Evolutionary conservation across 768 basidiomycete species (phyloP).

Genomic region (Ephemerocybe angulata): DNA sequence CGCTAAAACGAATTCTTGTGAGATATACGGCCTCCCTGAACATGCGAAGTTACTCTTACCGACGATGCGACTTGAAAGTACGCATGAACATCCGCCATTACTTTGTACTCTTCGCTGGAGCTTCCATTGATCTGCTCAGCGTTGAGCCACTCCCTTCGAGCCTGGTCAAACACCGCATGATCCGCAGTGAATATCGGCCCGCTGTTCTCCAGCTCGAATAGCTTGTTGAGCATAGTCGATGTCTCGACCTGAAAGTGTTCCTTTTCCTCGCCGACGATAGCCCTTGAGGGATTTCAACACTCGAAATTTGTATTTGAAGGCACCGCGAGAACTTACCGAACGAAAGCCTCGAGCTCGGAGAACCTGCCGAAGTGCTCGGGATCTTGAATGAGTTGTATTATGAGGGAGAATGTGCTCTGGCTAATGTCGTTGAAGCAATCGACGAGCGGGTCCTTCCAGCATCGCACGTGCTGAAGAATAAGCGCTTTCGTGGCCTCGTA

Average conservation of each 20-base stretch:
- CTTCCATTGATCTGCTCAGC: constrained; percentile 5
- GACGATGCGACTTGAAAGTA: constrained; percentile 56
- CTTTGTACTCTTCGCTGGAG: constrained; percentile 32
- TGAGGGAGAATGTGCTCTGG: not conserved
- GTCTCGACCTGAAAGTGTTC: not conserved
- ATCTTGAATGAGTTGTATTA: constrained; percentile 6
- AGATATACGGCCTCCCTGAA: not conserved
- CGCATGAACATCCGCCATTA: constrained; percentile 54
- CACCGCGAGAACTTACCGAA: constrained; percentile 7
- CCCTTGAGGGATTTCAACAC: not conserved
- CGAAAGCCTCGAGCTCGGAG: constrained; percentile 4
- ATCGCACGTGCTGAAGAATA: constrained; percentile 10
- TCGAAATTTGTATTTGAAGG: not conserved
- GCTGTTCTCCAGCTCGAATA: constrained; percentile 36
- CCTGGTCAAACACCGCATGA: constrained; percentile 13
- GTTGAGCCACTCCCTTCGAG: constrained; percentile 19
- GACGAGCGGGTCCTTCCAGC: constrained; percentile 10
- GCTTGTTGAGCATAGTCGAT: constrained; percentile 23
- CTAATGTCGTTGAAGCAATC: constrained; percentile 9
- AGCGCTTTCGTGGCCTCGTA: constrained; percentile 13
- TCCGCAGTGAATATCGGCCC: constrained; percentile 32
- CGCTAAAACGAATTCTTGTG: constrained; percentile 32
- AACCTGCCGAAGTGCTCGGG: constrained; percentile 9
- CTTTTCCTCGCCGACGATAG: not conserved
- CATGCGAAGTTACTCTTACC: too few species aligned